phyloP scores from a whole-genome alignment of 257 asterid species.

The Penstemon eatonii region DNA sequence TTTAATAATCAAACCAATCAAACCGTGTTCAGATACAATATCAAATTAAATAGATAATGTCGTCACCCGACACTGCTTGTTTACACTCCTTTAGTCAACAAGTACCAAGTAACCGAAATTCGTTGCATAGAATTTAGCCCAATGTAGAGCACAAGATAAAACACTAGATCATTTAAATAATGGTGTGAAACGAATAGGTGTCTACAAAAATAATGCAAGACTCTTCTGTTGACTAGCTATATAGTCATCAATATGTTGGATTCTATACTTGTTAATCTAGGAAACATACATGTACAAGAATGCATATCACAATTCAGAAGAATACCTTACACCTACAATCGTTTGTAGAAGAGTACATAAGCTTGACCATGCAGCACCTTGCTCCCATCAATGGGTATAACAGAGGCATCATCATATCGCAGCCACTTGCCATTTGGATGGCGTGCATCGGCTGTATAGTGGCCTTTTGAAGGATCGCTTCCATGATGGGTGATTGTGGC shows the following conservation, averaged over 20 bases:
- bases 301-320: conserved; percentile 23
- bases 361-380: conserved; percentile 77
- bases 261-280: conserved; percentile 27
- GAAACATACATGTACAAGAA: conserved; percentile 43
- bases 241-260: conserved; percentile 11
- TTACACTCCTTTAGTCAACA: too few relatives aligned
- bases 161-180: neutral
- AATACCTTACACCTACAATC: conserved; percentile 44
- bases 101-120: too few relatives aligned
- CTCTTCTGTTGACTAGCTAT: conserved; percentile 27
- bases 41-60: too few relatives aligned
- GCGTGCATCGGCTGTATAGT: conserved; percentile 82
- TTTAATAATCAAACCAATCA: too few relatives aligned
- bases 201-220: conserved; percentile 9
- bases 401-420: conserved; percentile 74
- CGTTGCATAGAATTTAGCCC: too few relatives aligned
- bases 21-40: too few relatives aligned
- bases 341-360: conserved; percentile 72
- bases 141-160: too few relatives aligned
- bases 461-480: conserved; percentile 74
- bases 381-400: conserved; percentile 51
- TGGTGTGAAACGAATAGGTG: conserved; percentile 12
- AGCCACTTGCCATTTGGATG: conserved; percentile 76
- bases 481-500: conserved; percentile 87
- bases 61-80: too few relatives aligned